Evolutionary conservation across 305 asterid species (phyloP).

Genomic region (Fraxinus xanthoxyloides): DNA sequence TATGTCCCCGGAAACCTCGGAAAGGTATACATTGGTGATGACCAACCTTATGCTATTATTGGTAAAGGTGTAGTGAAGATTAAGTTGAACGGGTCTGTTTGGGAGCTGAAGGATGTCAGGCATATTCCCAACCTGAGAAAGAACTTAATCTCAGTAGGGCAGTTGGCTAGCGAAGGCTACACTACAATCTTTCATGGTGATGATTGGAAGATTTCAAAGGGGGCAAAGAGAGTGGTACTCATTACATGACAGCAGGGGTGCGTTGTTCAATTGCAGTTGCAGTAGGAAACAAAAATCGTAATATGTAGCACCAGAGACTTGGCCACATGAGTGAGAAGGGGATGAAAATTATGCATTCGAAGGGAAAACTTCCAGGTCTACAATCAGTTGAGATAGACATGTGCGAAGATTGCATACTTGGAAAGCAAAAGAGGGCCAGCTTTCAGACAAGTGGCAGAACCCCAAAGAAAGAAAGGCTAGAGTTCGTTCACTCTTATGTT

Average conservation of each 20-base stretch:
- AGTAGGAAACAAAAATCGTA: background rate
- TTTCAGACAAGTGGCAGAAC: background rate
- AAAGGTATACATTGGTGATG: background rate
- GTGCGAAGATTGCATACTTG: background rate
- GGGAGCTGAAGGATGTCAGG: background rate
- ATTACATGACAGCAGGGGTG: background rate
- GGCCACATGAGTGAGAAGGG: no score
- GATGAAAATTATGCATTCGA: background rate
- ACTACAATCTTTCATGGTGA: background rate
- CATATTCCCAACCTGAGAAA: no score
- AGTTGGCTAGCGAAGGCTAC: background rate
- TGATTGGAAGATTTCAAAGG: background rate
- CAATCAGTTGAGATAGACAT: background rate
- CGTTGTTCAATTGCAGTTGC: background rate
- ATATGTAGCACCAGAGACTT: no score
- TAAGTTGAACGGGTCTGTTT: background rate
- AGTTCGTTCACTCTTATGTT: background rate
- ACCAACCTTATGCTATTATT: background rate
- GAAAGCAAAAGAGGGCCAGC: background rate
- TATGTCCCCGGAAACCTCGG: background rate
- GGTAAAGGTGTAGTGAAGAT: background rate
- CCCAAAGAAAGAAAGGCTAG: background rate
- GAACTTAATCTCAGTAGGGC: no score
- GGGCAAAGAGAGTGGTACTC: background rate
- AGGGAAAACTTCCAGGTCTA: background rate